Percentiles rank a stretch among this genome's conserved stretches.
Evolutionary conservation across 1,284 basidiomycete genomes (phyloP).

Genomic region (Trametes versicolor): DNA sequence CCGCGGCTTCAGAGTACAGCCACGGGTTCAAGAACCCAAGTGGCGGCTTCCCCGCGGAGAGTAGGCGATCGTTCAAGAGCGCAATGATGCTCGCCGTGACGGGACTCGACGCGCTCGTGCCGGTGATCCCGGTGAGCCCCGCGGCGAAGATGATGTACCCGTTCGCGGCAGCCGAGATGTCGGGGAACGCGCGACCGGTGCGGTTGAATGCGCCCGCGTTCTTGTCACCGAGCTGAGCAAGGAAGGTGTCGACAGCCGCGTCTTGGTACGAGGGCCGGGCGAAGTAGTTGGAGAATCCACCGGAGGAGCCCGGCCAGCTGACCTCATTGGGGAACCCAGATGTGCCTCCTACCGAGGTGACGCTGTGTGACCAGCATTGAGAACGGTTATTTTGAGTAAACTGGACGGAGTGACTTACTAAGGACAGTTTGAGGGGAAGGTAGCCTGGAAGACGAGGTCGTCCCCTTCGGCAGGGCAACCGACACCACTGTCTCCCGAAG

Average conservation of each 20-base stretch:
- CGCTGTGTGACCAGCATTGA: slow-evolving; percentile 47
- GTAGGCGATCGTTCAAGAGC: slow-evolving; percentile 61
- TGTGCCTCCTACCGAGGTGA: slow-evolving; percentile 69
- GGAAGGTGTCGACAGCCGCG: slow-evolving; percentile 45
- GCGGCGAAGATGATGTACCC: slow-evolving; percentile 46
- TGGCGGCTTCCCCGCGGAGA: slow-evolving; percentile 48
- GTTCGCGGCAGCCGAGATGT: slow-evolving; percentile 43
- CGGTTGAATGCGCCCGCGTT: slow-evolving; percentile 42
- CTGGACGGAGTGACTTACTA: slow-evolving; percentile 35
- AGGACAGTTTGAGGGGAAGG: slow-evolving; percentile 72
- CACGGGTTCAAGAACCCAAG: slow-evolving; percentile 62
- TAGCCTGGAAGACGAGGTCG: slow-evolving; percentile 60
- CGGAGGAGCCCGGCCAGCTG: slow-evolving; percentile 58
- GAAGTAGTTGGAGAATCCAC: slow-evolving; percentile 68
- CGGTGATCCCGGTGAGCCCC: slow-evolving; percentile 54
- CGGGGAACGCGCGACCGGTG: slow-evolving; percentile 46
- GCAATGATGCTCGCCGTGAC: slow-evolving; percentile 61
- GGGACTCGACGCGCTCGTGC: slow-evolving; percentile 58
- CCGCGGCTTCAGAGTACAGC: slow-evolving; percentile 39
- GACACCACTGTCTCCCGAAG: slow-evolving; percentile 69
- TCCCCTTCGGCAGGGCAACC: slow-evolving; percentile 59
- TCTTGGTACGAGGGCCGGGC: slow-evolving; percentile 50
- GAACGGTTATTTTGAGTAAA: too few species aligned
- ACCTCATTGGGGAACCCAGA: slow-evolving; percentile 59
- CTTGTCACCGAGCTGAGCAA: slow-evolving; percentile 41